These are phyloP conservation scores for Kwoniella sp. DNA, from an alignment of 768 basidiomycete genomes.

Conservation along the genomic window DNA sequence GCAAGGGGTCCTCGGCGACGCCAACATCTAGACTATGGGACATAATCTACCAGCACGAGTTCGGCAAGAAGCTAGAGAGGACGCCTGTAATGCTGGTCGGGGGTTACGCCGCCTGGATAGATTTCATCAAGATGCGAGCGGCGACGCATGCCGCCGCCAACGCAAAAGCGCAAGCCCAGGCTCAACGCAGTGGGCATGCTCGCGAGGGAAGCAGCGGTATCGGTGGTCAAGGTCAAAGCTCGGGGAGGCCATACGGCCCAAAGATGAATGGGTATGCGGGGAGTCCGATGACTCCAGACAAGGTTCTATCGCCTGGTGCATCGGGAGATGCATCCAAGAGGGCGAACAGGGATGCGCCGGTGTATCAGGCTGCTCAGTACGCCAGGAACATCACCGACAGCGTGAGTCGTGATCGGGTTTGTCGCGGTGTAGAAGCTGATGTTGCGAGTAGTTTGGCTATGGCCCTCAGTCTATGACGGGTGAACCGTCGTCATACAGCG, in stretches of 20 bases:
- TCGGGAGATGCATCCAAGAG: slow-evolving; percentile 7
- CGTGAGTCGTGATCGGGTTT: slow-evolving; percentile 16
- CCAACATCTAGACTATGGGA: slow-evolving; percentile 62
- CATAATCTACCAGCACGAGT: slow-evolving; percentile 69
- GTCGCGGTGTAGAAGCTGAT: background rate
- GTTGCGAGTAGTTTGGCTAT: slow-evolving; percentile 27
- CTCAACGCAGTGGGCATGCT: background rate
- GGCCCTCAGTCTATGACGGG: slow-evolving; percentile 47
- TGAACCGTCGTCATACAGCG: slow-evolving; percentile 32
- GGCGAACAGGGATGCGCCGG: slow-evolving; percentile 39
- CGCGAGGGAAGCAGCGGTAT: too few species aligned
- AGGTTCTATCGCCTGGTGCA: slow-evolving; percentile 7
- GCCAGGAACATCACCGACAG: slow-evolving; percentile 44
- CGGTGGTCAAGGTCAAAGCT: too few species aligned
- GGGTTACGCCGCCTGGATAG: slow-evolving; percentile 76
- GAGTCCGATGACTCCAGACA: slow-evolving; percentile 10
- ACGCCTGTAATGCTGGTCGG: slow-evolving; percentile 80
- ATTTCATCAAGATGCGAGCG: slow-evolving; percentile 53
- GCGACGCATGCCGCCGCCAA: slow-evolving; percentile 30
- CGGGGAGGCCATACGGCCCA: slow-evolving; percentile 7
- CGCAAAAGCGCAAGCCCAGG: slow-evolving; percentile 5
- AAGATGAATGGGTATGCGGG: slow-evolving; percentile 7
- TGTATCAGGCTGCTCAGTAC: slow-evolving; percentile 45
- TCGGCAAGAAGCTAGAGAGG: slow-evolving; percentile 60
- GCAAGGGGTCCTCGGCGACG: slow-evolving; percentile 54